Evolutionary conservation across 148 eudicot genomes (phyloP).

Genomic region (Beta vulgaris): DNA sequence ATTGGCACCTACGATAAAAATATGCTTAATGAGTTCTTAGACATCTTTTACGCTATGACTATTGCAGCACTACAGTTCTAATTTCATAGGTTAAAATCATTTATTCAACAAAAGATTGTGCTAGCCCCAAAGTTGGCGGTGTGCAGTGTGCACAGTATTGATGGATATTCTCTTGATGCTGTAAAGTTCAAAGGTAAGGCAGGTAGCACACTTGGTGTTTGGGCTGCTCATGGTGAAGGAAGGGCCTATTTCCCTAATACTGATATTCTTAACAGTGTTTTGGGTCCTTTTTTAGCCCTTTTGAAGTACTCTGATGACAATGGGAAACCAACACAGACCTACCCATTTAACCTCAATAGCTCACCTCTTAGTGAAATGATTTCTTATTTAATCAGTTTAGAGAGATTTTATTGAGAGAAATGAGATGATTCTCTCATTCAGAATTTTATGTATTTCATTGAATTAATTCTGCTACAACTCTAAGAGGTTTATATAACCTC

Average conservation of each 20-base stretch:
- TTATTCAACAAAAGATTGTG: too few relatives aligned
- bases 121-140: too few relatives aligned
- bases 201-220: conserved; percentile 82
- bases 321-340: conserved; percentile 67
- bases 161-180: conserved; percentile 68
- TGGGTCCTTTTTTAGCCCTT: conserved; percentile 57
- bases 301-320: conserved; percentile 79
- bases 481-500: too few relatives aligned
- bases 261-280: conserved; percentile 38
- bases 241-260: conserved; percentile 80
- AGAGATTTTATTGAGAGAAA: too few relatives aligned
- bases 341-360: conserved; percentile 82
- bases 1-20: background rate
- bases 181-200: conserved; percentile 84
- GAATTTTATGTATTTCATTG: too few relatives aligned
- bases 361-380: conserved; percentile 93
- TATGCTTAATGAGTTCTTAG: background rate
- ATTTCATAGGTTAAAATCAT: too few relatives aligned
- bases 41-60: too few relatives aligned
- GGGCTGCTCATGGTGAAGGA: conserved; percentile 99
- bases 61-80: too few relatives aligned
- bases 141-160: too few relatives aligned
- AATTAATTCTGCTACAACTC: too few relatives aligned
- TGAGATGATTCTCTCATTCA: too few relatives aligned
- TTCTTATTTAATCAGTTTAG: too few relatives aligned